Evolutionary conservation across 2,329 filamentous ascomycete genomes (phyloP).

Genomic region (Talaromyces sp.): DNA sequence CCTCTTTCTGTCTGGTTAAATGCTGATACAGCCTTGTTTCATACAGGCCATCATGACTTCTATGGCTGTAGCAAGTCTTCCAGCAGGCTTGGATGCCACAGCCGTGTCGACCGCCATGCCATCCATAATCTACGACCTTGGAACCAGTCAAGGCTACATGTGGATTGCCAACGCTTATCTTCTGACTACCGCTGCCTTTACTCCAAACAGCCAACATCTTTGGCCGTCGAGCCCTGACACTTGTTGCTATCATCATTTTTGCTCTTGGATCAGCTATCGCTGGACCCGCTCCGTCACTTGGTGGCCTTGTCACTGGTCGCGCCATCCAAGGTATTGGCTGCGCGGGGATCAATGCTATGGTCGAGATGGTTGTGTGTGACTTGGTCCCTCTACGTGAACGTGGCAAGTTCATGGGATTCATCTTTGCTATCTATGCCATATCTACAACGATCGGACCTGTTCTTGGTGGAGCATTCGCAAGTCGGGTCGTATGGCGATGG

Average conservation of each 20-base stretch:
- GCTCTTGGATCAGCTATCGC: constrained; percentile 19
- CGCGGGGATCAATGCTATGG: constrained; percentile 45
- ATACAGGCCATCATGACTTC: constrained; percentile 11
- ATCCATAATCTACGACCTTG: neutral
- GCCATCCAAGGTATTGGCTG: constrained; percentile 54
- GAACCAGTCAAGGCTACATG: neutral
- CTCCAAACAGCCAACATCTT: constrained; percentile 19
- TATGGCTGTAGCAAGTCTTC: constrained; percentile 11
- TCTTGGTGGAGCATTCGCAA: constrained; percentile 25
- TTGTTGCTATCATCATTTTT: constrained; percentile 15
- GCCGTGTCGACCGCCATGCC: constrained; percentile 31
- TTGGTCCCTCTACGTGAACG: constrained; percentile 51
- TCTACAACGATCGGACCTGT: constrained; percentile 40
- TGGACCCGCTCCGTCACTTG: constrained; percentile 14
- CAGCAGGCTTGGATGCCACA: constrained; percentile 31
- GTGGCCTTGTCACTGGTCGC: constrained; percentile 54
- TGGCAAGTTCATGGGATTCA: constrained; percentile 43
- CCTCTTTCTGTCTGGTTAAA: neutral
- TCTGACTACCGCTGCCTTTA: constrained; percentile 1
- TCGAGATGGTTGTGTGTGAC: constrained; percentile 53
- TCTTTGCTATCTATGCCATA: constrained; percentile 42
- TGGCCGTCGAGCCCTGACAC: constrained; percentile 18
- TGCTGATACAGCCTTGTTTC: neutral
- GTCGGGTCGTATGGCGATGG: constrained; percentile 30
- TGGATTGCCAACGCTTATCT: constrained; percentile 1